These are phyloP conservation scores for Iberis pinnata DNA, from an alignment of 345 rosid genomes.

Conservation along the genomic window DNA sequence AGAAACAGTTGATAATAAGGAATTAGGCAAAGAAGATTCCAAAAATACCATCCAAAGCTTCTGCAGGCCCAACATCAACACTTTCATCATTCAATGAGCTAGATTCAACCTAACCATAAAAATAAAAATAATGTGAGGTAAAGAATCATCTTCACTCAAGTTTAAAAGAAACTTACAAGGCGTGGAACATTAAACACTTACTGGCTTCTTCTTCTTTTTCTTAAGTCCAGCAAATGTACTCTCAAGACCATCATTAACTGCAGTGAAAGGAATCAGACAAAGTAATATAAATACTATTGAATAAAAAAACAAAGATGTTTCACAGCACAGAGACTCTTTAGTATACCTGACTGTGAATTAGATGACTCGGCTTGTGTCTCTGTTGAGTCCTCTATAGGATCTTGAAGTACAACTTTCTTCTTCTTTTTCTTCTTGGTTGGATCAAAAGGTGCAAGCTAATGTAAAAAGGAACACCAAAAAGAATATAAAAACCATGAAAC, in stretches of 20 bases:
- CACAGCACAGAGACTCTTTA: background rate
- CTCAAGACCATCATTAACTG: conserved; percentile 70
- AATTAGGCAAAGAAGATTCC: no score
- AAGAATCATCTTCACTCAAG: no score
- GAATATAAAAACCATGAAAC: no score
- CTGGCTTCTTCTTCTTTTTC: conserved; percentile 40
- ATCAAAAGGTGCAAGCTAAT: conserved; percentile 62
- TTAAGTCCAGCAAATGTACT: conserved; percentile 53
- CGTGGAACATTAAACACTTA: conserved; percentile 27
- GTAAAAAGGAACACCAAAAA: background rate
- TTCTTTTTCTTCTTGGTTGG: no score
- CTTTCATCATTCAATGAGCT: conserved; percentile 45
- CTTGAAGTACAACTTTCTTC: no score
- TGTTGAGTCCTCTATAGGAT: conserved; percentile 27
- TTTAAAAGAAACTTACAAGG: no score
- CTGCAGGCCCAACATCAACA: conserved; percentile 44
- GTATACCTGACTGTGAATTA: conserved; percentile 42
- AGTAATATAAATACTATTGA: background rate
- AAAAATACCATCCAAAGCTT: conserved; percentile 58
- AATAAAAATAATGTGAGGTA: conserved; percentile 1
- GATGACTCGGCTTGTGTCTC: conserved; percentile 55
- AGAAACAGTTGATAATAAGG: no score
- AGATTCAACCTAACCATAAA: conserved; percentile 45
- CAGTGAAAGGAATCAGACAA: conserved; percentile 9
- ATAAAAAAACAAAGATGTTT: background rate